phyloP scores from a whole-genome alignment of 495 filamentous ascomycete genomes.

The Hypoxylon crocopeplum region DNA sequence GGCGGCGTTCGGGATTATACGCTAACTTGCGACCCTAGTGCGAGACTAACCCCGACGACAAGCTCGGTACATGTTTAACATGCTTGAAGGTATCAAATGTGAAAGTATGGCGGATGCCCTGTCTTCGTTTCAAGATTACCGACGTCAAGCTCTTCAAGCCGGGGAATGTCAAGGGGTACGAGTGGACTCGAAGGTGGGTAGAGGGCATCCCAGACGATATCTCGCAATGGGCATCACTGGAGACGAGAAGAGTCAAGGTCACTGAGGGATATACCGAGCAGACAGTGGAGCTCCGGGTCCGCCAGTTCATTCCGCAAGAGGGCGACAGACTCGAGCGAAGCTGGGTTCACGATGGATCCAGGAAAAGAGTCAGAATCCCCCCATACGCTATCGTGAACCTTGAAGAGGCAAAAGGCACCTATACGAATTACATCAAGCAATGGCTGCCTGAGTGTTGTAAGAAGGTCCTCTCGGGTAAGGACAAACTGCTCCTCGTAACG shows the following conservation, averaged over 20 bases:
- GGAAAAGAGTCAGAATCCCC: constrained; percentile 47
- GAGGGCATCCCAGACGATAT: constrained; percentile 58
- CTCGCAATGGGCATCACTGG: constrained; percentile 52
- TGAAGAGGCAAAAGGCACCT: constrained; percentile 50
- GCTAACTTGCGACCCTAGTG: constrained; percentile 46
- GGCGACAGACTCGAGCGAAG: constrained; percentile 55
- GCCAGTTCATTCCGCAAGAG: constrained; percentile 54
- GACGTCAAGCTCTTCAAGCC: constrained; percentile 59
- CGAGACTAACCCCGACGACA: constrained; percentile 50
- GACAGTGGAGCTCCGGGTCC: constrained; percentile 51
- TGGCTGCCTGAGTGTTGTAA: constrained; percentile 49
- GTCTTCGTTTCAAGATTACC: constrained; percentile 59
- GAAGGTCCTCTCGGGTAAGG: constrained; percentile 43
- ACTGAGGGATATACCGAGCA: constrained; percentile 55
- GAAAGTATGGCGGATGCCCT: constrained; percentile 55
- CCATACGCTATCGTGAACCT: constrained; percentile 58
- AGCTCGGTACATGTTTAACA: constrained; percentile 52
- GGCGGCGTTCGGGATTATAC: not conserved
- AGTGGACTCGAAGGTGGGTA: constrained; percentile 61
- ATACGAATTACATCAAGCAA: constrained; percentile 52
- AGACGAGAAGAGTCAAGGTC: constrained; percentile 51
- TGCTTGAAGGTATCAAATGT: constrained; percentile 52
- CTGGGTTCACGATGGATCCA: constrained; percentile 50
- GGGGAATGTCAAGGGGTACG: constrained; percentile 56
- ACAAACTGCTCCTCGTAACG: constrained; percentile 50